Conservation (phyloP, 2,329 filamentous ascomycete species). For the Metarhizium guizhouense region DNA sequence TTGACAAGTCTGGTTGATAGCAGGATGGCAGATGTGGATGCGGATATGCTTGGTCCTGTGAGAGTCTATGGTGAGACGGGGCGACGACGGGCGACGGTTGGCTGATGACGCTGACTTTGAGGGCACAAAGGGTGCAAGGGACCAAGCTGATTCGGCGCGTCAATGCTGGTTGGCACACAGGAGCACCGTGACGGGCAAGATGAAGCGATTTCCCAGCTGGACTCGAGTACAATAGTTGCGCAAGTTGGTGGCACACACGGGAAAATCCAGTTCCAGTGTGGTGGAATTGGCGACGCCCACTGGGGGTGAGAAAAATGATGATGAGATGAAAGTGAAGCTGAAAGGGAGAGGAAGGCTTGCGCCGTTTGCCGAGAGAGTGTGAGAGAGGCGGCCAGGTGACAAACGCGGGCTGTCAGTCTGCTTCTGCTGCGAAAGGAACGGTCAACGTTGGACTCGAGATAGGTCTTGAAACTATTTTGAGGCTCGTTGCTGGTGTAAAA, state of each 20-base stretch:
- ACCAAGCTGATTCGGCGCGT: neutral
- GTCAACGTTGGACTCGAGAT: slow-evolving; percentile 17
- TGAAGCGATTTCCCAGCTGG: neutral
- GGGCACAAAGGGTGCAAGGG: neutral
- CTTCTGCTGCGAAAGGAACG: slow-evolving; percentile 14
- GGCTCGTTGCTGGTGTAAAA: neutral
- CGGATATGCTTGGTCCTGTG: neutral
- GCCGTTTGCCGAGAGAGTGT: too few relatives aligned
- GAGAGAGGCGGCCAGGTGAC: neutral
- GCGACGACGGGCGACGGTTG: neutral
- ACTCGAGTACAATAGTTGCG: neutral
- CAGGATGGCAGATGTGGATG: neutral
- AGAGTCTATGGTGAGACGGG: too few relatives aligned
- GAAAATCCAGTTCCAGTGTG: slow-evolving; percentile 12
- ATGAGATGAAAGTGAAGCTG: slow-evolving; percentile 3
- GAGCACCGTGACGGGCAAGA: slow-evolving; percentile 1
- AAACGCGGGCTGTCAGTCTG: neutral
- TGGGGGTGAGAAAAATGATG: slow-evolving; percentile 1
- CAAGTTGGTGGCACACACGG: neutral
- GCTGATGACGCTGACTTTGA: neutral
- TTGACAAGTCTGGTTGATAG: neutral
- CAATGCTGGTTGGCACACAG: neutral
- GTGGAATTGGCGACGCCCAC: neutral
- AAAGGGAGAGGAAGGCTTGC: neutral
- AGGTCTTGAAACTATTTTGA: neutral